Evolutionary conservation across 805 yeast genomes (phyloP), one percentile per base, ranked within the genome.

Genomic region (Henningerozyma blattae): DNA sequence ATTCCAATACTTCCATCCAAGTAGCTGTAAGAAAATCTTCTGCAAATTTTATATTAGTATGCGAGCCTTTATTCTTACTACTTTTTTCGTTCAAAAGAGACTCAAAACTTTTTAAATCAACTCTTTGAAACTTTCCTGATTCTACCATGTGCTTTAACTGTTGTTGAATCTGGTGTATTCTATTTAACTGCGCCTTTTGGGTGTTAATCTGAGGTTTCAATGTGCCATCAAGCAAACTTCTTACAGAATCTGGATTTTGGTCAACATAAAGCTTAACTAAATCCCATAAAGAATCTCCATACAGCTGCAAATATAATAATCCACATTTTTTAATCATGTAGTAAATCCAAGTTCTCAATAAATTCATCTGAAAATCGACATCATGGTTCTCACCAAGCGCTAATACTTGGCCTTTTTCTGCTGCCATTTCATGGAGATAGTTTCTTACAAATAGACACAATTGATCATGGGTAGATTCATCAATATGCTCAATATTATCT

Each of bases 351-450:
- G 38, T 38, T 46, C 75, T 64, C 29, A 81, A 52, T 1, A 52
- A 34, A 8, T 60, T 60, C 27, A 75, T 67, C 45, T 77, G 76
- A 33, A 58, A 60, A 10, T 62, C 54, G 25, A 81, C 82, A 32
- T 77, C 84, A 4, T 77, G 76, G 46, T 81, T 81, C 19, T 78
- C 70, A 1, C 93, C 93, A 27, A 81, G 54, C 1, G 86, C 75
- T 30, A 80, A 66, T 2, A 80, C 65, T 50, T 68, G 71, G 6
- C 70, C 65, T 19, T 70, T 57, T 41, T 81, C 89, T 18, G 65
- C 70, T 3, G 77, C 63, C 5, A 77, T 70, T 48, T 81, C 91
- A 32, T 53, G 58, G 3, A 81, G 52, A 45, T 70, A 81, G 7
- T 67, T 64, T 48, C 69, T 69, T 34, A 80, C 52, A 45, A 80